phyloP scores from a whole-genome alignment of 805 yeast genomes.

The Pichia insulana region DNA sequence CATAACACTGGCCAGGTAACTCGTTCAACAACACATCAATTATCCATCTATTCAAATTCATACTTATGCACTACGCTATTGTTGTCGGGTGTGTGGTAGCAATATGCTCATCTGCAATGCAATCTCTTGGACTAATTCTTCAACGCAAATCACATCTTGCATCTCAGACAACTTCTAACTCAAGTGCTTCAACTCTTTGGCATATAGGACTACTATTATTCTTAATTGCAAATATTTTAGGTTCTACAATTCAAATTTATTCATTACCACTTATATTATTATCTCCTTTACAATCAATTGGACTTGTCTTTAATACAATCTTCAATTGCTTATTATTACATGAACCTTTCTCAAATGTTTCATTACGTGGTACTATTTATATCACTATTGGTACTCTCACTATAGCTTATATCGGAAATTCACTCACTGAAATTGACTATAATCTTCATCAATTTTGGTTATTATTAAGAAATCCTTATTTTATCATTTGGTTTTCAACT shows the following conservation, averaged over 20 bases:
- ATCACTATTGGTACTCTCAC: conserved; percentile 68
- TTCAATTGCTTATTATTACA: conserved; percentile 59
- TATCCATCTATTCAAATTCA: too few relatives aligned
- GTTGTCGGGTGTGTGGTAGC: conserved; percentile 61
- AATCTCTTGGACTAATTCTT: conserved; percentile 72
- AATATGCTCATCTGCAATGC: conserved; percentile 65
- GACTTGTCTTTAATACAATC: conserved; percentile 77
- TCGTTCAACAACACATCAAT: too few relatives aligned
- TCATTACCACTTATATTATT: conserved; percentile 73
- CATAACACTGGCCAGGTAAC: too few relatives aligned
- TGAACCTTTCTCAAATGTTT: conserved; percentile 53
- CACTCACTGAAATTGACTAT: conserved; percentile 44
- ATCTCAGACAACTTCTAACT: conserved; percentile 23
- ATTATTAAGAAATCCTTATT: conserved; percentile 36
- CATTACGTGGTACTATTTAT: conserved; percentile 56
- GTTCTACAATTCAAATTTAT: conserved; percentile 75
- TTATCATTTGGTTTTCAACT: conserved; percentile 46
- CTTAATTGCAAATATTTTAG: conserved; percentile 64
- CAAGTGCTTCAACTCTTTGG: conserved; percentile 56
- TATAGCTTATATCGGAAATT: conserved; percentile 74
- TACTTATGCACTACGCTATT: conserved; percentile 20
- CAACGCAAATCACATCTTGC: conserved; percentile 70
- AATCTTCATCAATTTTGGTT: conserved; percentile 37
- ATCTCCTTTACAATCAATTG: conserved; percentile 79
- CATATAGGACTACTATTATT: conserved; percentile 64